Evolutionary conservation across 2,329 filamentous ascomycete genomes (phyloP).

Genomic region (Zymoseptoria passerinii): DNA sequence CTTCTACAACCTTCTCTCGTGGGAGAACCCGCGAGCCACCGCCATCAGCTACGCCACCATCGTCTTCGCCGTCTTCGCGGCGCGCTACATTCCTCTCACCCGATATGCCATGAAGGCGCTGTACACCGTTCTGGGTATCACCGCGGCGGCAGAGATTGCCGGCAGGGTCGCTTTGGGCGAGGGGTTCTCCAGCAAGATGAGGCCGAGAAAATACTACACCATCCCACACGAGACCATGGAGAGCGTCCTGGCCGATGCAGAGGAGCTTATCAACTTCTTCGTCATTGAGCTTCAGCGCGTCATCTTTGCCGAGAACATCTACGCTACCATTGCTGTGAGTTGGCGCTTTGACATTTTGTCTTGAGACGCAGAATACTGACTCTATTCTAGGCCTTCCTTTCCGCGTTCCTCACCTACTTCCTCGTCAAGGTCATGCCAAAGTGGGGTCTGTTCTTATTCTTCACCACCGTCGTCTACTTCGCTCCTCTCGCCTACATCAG

Average conservation of each 20-base stretch:
- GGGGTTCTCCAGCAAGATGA: conserved; percentile 52
- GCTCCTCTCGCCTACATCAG: conserved; percentile 55
- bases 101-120: conserved; percentile 54
- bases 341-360: neutral
- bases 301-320: conserved; percentile 57
- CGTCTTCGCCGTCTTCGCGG: conserved; percentile 53
- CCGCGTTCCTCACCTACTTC: conserved; percentile 54
- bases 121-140: conserved; percentile 52
- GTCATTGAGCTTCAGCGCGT: conserved; percentile 60
- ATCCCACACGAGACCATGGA: conserved; percentile 57
- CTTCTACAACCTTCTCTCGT: conserved; percentile 58
- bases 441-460: conserved; percentile 54
- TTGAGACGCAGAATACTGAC: conserved; percentile 10
- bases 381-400: conserved; percentile 46
- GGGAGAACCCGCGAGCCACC: conserved; percentile 58
- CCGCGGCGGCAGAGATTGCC: conserved; percentile 49
- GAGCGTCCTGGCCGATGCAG: conserved; percentile 52
- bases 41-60: conserved; percentile 50
- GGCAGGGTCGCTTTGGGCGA: conserved; percentile 49
- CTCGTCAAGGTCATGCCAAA: conserved; percentile 58
- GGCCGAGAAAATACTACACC: conserved; percentile 57
- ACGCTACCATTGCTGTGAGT: conserved; percentile 52
- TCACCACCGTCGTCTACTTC: conserved; percentile 49
- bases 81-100: conserved; percentile 54
- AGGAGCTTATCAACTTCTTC: conserved; percentile 60